Conservation (phyloP, 495 filamentous ascomycete genomes). For the Neurospora sp. region DNA sequence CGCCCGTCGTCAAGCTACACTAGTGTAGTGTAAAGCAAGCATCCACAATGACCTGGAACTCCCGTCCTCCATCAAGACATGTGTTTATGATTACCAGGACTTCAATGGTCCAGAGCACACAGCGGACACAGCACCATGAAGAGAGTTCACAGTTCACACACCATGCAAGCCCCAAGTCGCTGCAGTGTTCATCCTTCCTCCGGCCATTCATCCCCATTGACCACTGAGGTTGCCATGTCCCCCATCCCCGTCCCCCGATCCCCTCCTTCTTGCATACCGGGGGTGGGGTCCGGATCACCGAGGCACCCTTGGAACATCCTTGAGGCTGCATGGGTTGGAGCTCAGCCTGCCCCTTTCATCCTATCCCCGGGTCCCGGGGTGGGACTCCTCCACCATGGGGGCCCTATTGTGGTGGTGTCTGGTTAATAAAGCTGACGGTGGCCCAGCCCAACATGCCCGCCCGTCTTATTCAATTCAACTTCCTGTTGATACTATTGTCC, state of each 20-base stretch:
- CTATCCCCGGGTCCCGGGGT: neutral
- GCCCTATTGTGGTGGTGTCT: neutral
- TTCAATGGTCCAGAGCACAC: no score
- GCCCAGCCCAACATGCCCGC: neutral
- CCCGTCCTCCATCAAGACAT: neutral
- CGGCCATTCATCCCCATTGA: neutral
- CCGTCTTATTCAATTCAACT: neutral
- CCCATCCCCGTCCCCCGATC: neutral
- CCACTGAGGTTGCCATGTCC: neutral
- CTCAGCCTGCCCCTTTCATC: neutral
- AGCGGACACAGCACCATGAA: neutral
- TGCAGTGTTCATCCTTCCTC: neutral
- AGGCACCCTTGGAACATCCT: neutral
- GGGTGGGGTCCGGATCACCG: neutral
- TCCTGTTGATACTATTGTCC: neutral
- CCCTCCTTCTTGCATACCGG: neutral
- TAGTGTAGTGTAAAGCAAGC: neutral
- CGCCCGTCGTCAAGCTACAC: neutral
- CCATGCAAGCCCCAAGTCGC: neutral
- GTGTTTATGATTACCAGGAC: neutral
- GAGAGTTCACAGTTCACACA: neutral
- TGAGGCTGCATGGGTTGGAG: neutral
- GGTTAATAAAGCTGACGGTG: neutral
- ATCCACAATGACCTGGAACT: neutral
- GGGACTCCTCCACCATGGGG: neutral